Percentiles rank a stretch among this genome's conserved stretches.
phyloP scores from a whole-genome alignment of 2,329 filamentous ascomycete species.

The Fusarium beomiforme region DNA sequence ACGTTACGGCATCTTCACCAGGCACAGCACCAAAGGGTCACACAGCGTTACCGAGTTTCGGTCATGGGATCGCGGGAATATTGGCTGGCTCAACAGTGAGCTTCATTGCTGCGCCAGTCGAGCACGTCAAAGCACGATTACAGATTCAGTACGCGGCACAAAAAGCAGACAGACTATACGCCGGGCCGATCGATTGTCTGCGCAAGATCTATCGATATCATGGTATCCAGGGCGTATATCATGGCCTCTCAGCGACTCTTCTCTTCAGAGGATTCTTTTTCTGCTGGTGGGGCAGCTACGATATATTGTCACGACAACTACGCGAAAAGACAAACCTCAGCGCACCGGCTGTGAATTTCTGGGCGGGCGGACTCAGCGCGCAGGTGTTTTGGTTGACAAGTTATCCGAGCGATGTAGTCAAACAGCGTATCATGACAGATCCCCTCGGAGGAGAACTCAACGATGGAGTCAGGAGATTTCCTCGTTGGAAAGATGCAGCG shows the following conservation, averaged over 20 bases:
- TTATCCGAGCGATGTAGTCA: constrained; percentile 93
- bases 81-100: constrained; percentile 89
- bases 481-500: constrained; percentile 83
- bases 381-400: constrained; percentile 95
- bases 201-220: constrained; percentile 75
- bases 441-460: constrained; percentile 76
- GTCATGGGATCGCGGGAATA: constrained; percentile 88
- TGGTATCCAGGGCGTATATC: constrained; percentile 83
- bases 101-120: constrained; percentile 91
- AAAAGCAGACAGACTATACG: constrained; percentile 82
- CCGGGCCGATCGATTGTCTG: constrained; percentile 86
- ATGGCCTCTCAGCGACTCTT: constrained; percentile 84
- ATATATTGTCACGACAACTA: constrained; percentile 78
- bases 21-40: constrained; percentile 10
- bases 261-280: constrained; percentile 95
- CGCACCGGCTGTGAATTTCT: constrained; percentile 90
- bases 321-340: constrained; percentile 74
- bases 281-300: constrained; percentile 98
- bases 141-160: constrained; percentile 91
- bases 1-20: constrained; percentile 19
- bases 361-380: constrained; percentile 92
- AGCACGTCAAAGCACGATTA: constrained; percentile 93
- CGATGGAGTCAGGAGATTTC: constrained; percentile 75
- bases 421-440: constrained; percentile 98
- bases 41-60: constrained; percentile 73